A percentile compares a stretch with the other conserved stretches of the same genome.
Evolutionary conservation across 371 early-diverging fungal genomes (phyloP).

Genomic region (Mortierella sp.): DNA sequence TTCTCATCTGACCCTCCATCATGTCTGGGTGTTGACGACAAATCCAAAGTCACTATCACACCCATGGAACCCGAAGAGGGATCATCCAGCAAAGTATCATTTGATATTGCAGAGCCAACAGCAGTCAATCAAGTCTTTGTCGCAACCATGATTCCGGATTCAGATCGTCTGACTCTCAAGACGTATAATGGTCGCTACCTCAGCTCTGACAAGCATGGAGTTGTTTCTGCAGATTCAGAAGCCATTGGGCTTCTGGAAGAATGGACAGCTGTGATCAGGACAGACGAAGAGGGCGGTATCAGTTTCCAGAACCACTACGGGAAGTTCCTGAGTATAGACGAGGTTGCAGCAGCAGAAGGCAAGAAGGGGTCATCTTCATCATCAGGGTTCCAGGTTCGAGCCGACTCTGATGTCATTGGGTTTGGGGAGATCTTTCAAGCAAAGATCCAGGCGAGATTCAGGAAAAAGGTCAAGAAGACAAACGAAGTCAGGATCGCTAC

Average conservation of each 20-base stretch:
- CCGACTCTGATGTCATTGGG: constrained; percentile 79
- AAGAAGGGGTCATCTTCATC: constrained; percentile 36
- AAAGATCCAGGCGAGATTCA: constrained; percentile 72
- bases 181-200: constrained; percentile 76
- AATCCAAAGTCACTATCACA: constrained; percentile 60
- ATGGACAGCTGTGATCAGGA: constrained; percentile 73
- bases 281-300: constrained; percentile 73
- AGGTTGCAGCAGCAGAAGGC: constrained; percentile 56
- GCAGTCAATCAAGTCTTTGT: constrained; percentile 80
- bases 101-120: constrained; percentile 66
- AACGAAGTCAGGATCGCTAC: constrained; percentile 56
- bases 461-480: constrained; percentile 52
- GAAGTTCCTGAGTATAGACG: constrained; percentile 72
- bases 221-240: constrained; percentile 74
- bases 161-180: constrained; percentile 69
- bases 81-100: not conserved
- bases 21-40: constrained; percentile 65
- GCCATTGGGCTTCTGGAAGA: constrained; percentile 87
- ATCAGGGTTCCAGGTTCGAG: constrained; percentile 64
- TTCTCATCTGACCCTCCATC: constrained; percentile 74
- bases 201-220: constrained; percentile 85
- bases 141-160: constrained; percentile 66
- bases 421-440: constrained; percentile 79
- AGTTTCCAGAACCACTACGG: constrained; percentile 72
- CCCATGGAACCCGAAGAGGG: constrained; percentile 54